These are phyloP conservation scores for Podaxis carcinomalis DNA, from an alignment of 768 basidiomycete genomes.

Conservation along the genomic window DNA sequence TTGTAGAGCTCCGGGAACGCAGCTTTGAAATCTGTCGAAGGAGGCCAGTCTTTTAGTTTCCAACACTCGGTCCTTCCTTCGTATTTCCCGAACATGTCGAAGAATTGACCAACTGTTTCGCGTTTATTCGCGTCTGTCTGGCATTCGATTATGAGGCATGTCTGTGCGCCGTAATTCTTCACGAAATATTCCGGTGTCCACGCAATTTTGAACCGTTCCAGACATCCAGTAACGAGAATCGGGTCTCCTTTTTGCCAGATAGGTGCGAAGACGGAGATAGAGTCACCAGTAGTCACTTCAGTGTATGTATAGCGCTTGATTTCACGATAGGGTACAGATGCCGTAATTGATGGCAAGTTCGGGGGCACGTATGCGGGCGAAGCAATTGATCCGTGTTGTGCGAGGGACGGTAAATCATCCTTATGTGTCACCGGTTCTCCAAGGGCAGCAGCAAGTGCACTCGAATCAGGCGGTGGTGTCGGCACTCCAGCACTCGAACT, in stretches of 20 bases:
- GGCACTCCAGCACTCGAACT: conserved; percentile 7
- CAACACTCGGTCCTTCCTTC: conserved; percentile 50
- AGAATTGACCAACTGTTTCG: conserved; percentile 75
- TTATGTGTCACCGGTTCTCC: conserved; percentile 1
- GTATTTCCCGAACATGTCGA: conserved; percentile 69
- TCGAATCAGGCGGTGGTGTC: conserved; percentile 8
- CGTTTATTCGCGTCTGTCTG: conserved; percentile 63
- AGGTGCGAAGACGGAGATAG: conserved; percentile 43
- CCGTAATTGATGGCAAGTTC: conserved; percentile 19
- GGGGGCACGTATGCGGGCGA: conserved; percentile 20
- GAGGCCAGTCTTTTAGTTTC: conserved; percentile 96
- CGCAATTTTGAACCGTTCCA: conserved; percentile 54
- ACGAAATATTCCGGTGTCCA: conserved; percentile 89
- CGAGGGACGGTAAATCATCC: neutral
- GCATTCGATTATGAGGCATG: conserved; percentile 77
- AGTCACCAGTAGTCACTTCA: conserved; percentile 45
- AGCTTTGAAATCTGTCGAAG: conserved; percentile 77
- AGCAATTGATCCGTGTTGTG: neutral
- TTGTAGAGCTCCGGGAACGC: conserved; percentile 82
- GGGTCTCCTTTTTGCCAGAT: conserved; percentile 77
- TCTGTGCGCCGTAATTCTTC: conserved; percentile 56
- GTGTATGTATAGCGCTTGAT: conserved; percentile 43
- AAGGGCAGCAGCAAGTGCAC: conserved; percentile 3
- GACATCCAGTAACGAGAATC: conserved; percentile 68
- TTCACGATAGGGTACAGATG: conserved; percentile 37